phyloP scores from a whole-genome alignment of 768 basidiomycete species.

The Lactifluus volemus region DNA sequence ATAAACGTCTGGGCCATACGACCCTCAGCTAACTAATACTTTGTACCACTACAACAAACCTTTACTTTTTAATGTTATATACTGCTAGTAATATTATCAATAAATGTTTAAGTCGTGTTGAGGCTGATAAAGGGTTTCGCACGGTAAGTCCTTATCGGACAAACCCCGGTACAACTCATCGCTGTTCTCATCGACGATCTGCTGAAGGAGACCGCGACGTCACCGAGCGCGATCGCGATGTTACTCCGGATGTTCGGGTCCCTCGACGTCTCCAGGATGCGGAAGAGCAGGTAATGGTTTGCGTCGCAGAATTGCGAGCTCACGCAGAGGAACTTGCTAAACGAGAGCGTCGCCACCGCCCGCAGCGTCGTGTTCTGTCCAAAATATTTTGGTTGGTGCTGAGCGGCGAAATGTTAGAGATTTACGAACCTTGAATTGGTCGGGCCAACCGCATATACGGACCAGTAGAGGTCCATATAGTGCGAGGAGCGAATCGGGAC shows the following conservation, averaged over 20 bases:
- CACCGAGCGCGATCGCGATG: no score
- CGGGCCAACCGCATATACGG: slow-evolving; percentile 63
- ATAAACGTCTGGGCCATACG: no score
- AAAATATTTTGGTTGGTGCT: no score
- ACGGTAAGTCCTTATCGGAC: no score
- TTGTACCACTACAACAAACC: no score
- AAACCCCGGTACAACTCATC: slow-evolving; percentile 48
- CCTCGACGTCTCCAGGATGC: slow-evolving; percentile 87
- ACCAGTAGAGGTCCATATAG: slow-evolving; percentile 32
- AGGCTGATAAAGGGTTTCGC: no score
- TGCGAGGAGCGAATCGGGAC: slow-evolving; percentile 72
- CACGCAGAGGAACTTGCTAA: slow-evolving; percentile 96
- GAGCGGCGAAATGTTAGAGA: background rate
- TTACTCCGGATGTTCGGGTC: no score
- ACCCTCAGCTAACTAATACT: no score
- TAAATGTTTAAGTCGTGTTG: no score
- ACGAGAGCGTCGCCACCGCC: slow-evolving; percentile 76
- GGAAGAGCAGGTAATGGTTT: slow-evolving; percentile 84
- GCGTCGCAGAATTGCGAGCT: slow-evolving; percentile 90
- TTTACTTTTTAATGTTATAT: no score
- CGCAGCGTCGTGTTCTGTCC: slow-evolving; percentile 75
- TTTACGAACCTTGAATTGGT: slow-evolving; percentile 72
- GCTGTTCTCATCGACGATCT: slow-evolving; percentile 90
- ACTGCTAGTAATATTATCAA: no score
- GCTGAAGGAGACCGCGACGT: no score